Evolutionary conservation across 805 yeast genomes (phyloP).

Genomic region (Lipomyces sp.): DNA sequence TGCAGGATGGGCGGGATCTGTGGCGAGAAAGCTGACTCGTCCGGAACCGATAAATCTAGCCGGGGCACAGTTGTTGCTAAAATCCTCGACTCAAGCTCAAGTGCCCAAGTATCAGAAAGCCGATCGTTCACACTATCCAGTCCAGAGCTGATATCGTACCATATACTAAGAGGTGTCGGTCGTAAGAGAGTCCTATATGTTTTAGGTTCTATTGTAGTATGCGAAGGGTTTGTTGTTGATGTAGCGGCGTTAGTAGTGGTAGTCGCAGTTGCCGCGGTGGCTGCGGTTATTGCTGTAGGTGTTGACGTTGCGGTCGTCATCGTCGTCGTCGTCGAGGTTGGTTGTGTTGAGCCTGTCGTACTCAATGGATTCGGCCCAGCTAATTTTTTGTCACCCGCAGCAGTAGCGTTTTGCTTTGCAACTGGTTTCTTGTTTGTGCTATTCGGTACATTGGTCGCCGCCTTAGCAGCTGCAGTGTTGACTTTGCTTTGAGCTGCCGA

Average conservation of each 20-base stretch:
- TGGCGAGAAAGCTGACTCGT: conserved; percentile 44
- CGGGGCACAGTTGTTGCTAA: conserved; percentile 78
- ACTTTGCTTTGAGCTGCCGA: neutral
- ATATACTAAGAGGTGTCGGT: conserved; percentile 80
- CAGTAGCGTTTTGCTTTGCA: neutral
- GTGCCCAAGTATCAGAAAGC: conserved; percentile 77
- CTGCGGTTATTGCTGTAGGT: conserved; percentile 1
- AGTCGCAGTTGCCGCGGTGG: neutral
- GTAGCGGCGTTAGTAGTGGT: neutral
- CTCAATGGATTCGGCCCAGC: neutral
- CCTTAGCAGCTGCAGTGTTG: neutral
- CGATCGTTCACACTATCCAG: conserved; percentile 76
- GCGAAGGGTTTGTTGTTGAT: conserved; percentile 23
- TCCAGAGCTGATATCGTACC: conserved; percentile 70
- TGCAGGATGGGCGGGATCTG: neutral
- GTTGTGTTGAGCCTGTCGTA: neutral
- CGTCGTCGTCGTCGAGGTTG: neutral
- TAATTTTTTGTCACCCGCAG: conserved; percentile 1
- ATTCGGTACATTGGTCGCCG: conserved; percentile 2
- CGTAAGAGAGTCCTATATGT: conserved; percentile 76
- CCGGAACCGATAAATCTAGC: conserved; percentile 72
- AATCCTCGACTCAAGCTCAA: conserved; percentile 87
- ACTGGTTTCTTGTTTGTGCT: neutral
- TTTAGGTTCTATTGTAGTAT: conserved; percentile 57
- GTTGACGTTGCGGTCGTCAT: conserved; percentile 6